Evolutionary conservation across 371 early-diverging fungal genomes (phyloP), one percentile per base, ranked within the genome.

Genomic region (Globomyces sp.): DNA sequence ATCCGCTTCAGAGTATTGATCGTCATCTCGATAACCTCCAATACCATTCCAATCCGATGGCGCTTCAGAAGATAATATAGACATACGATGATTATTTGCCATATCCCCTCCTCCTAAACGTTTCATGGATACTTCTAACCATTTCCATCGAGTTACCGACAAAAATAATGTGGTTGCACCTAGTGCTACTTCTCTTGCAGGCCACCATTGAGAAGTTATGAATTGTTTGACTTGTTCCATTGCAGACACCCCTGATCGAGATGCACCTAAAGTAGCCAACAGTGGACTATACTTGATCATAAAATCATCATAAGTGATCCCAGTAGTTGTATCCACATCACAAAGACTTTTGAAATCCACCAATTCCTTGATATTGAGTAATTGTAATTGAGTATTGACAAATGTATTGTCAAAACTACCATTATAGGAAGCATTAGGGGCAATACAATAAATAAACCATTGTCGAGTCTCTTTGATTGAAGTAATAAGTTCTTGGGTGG

Each of bases 371-470:
- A 45, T 92, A 88, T 63, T 87, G 80, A 70, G 49, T 58, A 68
- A 58, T 2, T 55, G 36, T 3, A 80, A 50, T 57, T 74, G 74
- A 34, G 59, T 57, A 39, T 53, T 68, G 13, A 80, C 76, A 36
- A 64, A 58, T 44, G 68, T 67, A 8, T 66, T 51, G 64, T 80
- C 76, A 64, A 77, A 74, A 45, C 68, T 65, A 58, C 77, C 70
- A 8, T 57, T 60, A 13, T 65, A 64, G 46, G 58, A 39, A 4
- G 58, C 58, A 43, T 41, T 43, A 5, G 45, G 42, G 1, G 42
- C 34, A 41, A 95, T 79, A 74, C 92, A 93, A 69, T 92, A 80
- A 51, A 96, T 78, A 65, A 88, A 87, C 90, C 95, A 96, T n/a
- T 91, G 82, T 43, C 86, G 85, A 1, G 96, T 93, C 67, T 92